Percentiles rank a stretch among this genome's conserved stretches.
phyloP scores from a whole-genome alignment of 352 stramenopile species.

The Elongisporangium prolatum region DNA sequence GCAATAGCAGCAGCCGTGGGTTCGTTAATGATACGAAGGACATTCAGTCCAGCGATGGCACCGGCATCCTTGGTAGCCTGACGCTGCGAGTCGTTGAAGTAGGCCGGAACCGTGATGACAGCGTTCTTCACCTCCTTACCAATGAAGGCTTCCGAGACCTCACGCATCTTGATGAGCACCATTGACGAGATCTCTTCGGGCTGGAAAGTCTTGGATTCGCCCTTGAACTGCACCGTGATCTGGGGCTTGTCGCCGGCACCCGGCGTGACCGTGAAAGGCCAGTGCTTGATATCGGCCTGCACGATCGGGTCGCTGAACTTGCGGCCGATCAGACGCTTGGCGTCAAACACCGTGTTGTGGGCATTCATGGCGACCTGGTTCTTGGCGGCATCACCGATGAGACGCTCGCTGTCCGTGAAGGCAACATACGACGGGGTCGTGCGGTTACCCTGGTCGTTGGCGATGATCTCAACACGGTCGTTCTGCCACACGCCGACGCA shows the following conservation, averaged over 20 bases:
- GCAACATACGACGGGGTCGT: constrained; percentile 95
- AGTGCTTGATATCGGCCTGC: constrained; percentile 71
- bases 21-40: constrained; percentile 96
- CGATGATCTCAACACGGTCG: constrained; percentile 93
- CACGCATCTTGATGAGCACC: constrained; percentile 72
- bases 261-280: constrained; percentile 61
- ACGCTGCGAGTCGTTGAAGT: constrained; percentile 95
- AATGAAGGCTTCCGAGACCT: constrained; percentile 62
- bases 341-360: constrained; percentile 94
- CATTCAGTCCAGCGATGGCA: constrained; percentile 89
- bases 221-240: constrained; percentile 72
- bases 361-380: constrained; percentile 92
- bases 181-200: constrained; percentile 81
- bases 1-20: constrained; percentile 94
- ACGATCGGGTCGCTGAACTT: constrained; percentile 91
- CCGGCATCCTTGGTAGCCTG: constrained; percentile 93
- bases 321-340: constrained; percentile 94
- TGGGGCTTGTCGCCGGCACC: constrained; percentile 62
- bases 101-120: constrained; percentile 96
- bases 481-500: constrained; percentile 94
- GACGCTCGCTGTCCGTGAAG: constrained; percentile 91
- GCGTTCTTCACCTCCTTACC: constrained; percentile 54
- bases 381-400: constrained; percentile 95
- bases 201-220: constrained; percentile 57
- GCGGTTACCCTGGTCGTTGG: constrained; percentile 94